Evolutionary conservation across 169 alveolate species (phyloP), one percentile per base, ranked within the genome.

Genomic region (Eimeria maxima): DNA sequence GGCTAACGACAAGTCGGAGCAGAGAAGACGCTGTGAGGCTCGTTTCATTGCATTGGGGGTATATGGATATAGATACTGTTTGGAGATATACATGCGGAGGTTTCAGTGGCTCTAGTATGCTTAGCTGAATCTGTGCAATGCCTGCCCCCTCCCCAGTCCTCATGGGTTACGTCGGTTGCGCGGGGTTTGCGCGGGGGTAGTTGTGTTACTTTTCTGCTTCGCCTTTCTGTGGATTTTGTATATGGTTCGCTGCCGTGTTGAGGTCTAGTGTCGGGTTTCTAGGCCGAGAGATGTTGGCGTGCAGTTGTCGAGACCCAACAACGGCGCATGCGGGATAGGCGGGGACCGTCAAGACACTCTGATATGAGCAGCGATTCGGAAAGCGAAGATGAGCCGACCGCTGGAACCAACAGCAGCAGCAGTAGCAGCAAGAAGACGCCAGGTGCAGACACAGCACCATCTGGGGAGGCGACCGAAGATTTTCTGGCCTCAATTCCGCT

Each of bases 331-430:
- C 53, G 74, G 92, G 92, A 60, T 7, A 53, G 92, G 33, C 55
- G 92, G 38, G 92, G 57, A 16, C 60, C 76, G 24, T 84, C 92
- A 42, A n/a, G 78, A 38, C 16, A 84, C 60, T 84, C 92, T 20
- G 92, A 84, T 42, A 84, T 84, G 92, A 84, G 92, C 92, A 84
- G 92, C 76, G 92, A 84, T 22, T 84, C 92, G 42, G 92, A 53
- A 3, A 84, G 92, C 22, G 92, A 84, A 44, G 92, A 84, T 24
- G 92, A 84, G 76, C 4, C 53, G 8, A 11, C 92, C 29, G 55
- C 71, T 69, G 57, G 45, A 53, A 78, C 92, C 10, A 69, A 50
- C 24, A 69, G 14, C 42, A 44, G 45, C 27, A 38, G 44, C 78
- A 84, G 78, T 42, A 80, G 73, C 90, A 80, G 73, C 71, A 55